Conservation (phyloP, 2,329 filamentous ascomycete genomes). For the Penicillium nordicum region DNA sequence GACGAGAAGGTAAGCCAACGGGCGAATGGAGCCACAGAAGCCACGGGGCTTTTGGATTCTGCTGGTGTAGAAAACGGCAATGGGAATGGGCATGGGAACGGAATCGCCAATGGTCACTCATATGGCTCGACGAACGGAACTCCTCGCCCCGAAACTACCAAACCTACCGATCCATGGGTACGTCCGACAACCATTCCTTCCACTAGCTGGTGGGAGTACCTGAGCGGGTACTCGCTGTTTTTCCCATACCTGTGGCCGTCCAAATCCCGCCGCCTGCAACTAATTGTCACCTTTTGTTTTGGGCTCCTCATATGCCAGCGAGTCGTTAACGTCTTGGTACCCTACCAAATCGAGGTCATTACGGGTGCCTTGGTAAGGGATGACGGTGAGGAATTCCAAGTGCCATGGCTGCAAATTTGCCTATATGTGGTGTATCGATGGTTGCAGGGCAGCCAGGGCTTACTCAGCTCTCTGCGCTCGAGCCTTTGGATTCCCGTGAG, state of each 20-base stretch:
- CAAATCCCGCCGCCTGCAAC: slow-evolving; percentile 69
- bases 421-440: slow-evolving; percentile 75
- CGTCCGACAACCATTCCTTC: slow-evolving; percentile 80
- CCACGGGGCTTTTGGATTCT: slow-evolving; percentile 41
- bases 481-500: slow-evolving; percentile 94
- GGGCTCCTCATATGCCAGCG: slow-evolving; percentile 75
- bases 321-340: slow-evolving; percentile 80
- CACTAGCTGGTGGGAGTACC: slow-evolving; percentile 93
- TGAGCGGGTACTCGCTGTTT: slow-evolving; percentile 87
- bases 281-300: slow-evolving; percentile 80
- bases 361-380: slow-evolving; percentile 65
- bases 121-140: slow-evolving; percentile 51
- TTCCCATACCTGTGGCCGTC: slow-evolving; percentile 96
- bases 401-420: slow-evolving; percentile 71
- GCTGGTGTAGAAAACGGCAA: slow-evolving; percentile 44
- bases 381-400: slow-evolving; percentile 49
- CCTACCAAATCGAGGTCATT: slow-evolving; percentile 73
- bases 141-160: slow-evolving; percentile 41
- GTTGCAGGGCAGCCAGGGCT: slow-evolving; percentile 82
- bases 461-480: slow-evolving; percentile 77
- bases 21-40: slow-evolving; percentile 42
- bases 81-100: slow-evolving; percentile 46
- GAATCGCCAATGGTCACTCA: slow-evolving; percentile 45
- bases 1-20: slow-evolving; percentile 36
- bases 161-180: slow-evolving; percentile 71